Base-by-base conservation (phyloP, 2,329 filamentous ascomycete genomes). In the Ramularia endophylla region DNA sequence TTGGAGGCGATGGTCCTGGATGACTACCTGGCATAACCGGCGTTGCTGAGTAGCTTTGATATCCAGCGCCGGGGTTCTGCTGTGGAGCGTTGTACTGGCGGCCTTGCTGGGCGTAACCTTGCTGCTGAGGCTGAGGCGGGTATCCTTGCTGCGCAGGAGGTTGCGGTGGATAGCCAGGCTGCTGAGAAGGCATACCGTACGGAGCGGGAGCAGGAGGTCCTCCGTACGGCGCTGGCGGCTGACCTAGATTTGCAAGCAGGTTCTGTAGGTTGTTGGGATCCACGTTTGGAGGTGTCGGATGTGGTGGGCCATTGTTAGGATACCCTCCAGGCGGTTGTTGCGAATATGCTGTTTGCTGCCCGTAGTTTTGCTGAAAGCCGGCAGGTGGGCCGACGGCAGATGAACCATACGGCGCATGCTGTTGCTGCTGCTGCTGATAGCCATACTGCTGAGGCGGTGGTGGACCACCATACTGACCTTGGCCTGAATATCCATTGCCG, bases 181-280 rank as follows among this genome's bases (percentile, higher is more conserved):
- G 48, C 20, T 25, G 22, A 25, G 40, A 22, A 13, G 50, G 38
- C 20, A 39, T 38, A 9, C 39, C 40, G n/a, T 49, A 51, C 9
- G 42, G 44, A 8, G 37, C n/a, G n/a, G n/a, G n/a, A n/a, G 37
- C 18, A 36, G 20, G 13, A 31, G 37, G 16, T 15, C 35, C 27
- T n/a, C 19, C 37, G 15, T 40, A 32, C 12, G 43, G 43, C 33
- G 53, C 35, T 7, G 51, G 38, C 48, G 44, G 47, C 16, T 69
- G 54, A 27, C 39, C 63, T 56, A 87, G 72, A 7, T 78, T 75
- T 13, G 78, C 73, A 5, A 89, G 65, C 4, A 90, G 67, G 40
- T 77, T 81, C 55, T 87, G 84, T n/a, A 90, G 67, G 5, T 80
- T 78, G 28, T 74, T 72, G 27, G 78, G 77, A 52, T 89, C 84